Percentiles rank a stretch among this genome's conserved stretches.
phyloP scores from a whole-genome alignment of 1,284 basidiomycete genomes.

The Puccinia polysora region DNA sequence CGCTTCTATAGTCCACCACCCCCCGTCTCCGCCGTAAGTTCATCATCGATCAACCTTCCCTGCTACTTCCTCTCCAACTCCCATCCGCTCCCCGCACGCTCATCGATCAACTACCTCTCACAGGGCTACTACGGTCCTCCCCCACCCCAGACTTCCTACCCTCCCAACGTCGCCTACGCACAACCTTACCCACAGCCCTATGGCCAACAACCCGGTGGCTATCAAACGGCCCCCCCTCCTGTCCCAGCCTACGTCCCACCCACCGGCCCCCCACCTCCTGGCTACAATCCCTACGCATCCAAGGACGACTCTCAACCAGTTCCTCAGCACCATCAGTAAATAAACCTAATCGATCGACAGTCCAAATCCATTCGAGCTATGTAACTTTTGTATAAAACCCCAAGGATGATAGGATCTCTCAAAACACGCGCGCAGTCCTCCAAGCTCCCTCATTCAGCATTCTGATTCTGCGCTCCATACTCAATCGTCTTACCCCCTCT shows the following conservation, averaged over 20 bases:
- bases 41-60: not conserved
- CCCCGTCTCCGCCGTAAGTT: conserved; percentile 33
- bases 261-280: conserved; percentile 5
- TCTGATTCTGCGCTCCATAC: no score
- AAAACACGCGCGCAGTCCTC: no score
- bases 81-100: not conserved
- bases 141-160: conserved; percentile 23
- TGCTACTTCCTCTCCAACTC: not conserved
- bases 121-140: conserved; percentile 31
- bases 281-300: conserved; percentile 17
- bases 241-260: conserved; percentile 14
- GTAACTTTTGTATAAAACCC: no score
- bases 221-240: conserved; percentile 9
- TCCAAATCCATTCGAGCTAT: no score
- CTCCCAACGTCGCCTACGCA: conserved; percentile 27
- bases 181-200: no score
- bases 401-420: no score
- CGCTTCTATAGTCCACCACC: conserved; percentile 14
- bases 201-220: conserved; percentile 8
- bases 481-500: no score
- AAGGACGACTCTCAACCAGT: conserved; percentile 1
- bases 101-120: not conserved
- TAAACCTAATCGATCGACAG: no score
- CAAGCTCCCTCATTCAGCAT: no score
- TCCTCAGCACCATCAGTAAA: conserved; percentile 18